Evolutionary conservation across 2,329 filamentous ascomycete genomes (phyloP).

Genomic region (Sordariomycetes sp.): DNA sequence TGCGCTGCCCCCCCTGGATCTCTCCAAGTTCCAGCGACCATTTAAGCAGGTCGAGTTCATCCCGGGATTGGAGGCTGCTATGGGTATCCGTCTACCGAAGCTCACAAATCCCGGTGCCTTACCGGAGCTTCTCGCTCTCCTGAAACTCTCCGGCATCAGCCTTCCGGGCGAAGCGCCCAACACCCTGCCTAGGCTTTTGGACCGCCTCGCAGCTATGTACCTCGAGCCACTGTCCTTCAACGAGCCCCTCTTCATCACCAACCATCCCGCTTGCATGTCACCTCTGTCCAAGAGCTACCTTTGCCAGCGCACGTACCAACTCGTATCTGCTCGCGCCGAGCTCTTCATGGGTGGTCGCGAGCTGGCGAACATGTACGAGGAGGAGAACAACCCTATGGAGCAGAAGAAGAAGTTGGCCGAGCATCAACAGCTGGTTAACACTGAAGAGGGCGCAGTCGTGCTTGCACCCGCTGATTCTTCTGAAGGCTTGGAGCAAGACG

Average conservation of each 20-base stretch:
- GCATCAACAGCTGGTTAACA: constrained; percentile 31
- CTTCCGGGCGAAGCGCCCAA: constrained; percentile 55
- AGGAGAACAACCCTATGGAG: constrained; percentile 86
- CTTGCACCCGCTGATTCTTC: too few species aligned
- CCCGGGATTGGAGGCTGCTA: constrained; percentile 61
- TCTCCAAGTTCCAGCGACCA: constrained; percentile 38
- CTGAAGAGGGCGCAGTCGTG: constrained; percentile 19
- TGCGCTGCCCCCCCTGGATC: constrained; percentile 36
- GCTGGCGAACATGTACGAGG: constrained; percentile 94
- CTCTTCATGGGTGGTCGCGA: constrained; percentile 75
- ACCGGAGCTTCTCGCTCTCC: constrained; percentile 40
- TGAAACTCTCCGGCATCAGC: constrained; percentile 50
- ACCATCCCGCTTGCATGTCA: constrained; percentile 86
- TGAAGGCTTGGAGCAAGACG: too few species aligned
- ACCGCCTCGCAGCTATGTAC: constrained; percentile 66
- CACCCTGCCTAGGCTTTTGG: constrained; percentile 62
- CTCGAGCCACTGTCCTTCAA: constrained; percentile 66
- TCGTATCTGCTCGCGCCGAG: constrained; percentile 74
- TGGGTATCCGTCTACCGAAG: constrained; percentile 58
- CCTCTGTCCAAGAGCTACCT: constrained; percentile 82
- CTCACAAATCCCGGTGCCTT: constrained; percentile 47
- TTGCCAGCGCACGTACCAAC: constrained; percentile 59
- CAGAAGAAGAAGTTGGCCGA: constrained; percentile 74
- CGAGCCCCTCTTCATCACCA: constrained; percentile 71
- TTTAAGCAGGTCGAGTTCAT: constrained; percentile 74